A percentile compares a stretch with the other conserved stretches of the same genome.
phyloP scores from a whole-genome alignment of 164 flowering plant species.

The Hamamelis virginiana region DNA sequence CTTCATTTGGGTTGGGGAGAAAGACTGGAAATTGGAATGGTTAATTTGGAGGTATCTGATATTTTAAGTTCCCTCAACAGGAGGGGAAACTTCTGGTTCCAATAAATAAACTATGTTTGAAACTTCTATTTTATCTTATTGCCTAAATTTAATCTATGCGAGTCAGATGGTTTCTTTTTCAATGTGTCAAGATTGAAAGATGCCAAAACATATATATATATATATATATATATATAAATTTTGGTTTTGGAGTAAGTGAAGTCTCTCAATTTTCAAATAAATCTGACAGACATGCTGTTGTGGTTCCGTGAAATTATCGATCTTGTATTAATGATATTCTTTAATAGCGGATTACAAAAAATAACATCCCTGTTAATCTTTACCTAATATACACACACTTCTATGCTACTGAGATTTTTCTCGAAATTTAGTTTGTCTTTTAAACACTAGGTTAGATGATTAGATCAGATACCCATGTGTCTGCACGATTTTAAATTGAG shows the following conservation, averaged over 20 bases:
- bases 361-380: constrained; percentile 17
- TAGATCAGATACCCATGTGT: constrained; percentile 23
- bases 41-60: constrained; percentile 15
- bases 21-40: background rate
- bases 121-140: constrained; percentile 55
- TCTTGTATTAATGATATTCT: constrained; percentile 27
- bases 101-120: constrained; percentile 23
- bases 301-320: constrained; percentile 28
- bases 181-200: constrained; percentile 21
- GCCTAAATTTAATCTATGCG: constrained; percentile 10
- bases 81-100: constrained; percentile 13
- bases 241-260: constrained; percentile 14
- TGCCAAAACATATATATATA: constrained; percentile 13
- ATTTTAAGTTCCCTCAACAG: background rate
- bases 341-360: constrained; percentile 20
- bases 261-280: constrained; percentile 21
- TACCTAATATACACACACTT: constrained; percentile 10
- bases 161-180: constrained; percentile 14
- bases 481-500: background rate
- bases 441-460: constrained; percentile 25
- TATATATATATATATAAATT: background rate
- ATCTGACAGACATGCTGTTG: constrained; percentile 62
- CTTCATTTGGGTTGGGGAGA: background rate
- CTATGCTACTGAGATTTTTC: constrained; percentile 23
- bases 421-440: constrained; percentile 11